These are phyloP conservation scores for Hylodesmum podocarpum DNA, from an alignment of 306 rosid genomes.

Conservation along the genomic window DNA sequence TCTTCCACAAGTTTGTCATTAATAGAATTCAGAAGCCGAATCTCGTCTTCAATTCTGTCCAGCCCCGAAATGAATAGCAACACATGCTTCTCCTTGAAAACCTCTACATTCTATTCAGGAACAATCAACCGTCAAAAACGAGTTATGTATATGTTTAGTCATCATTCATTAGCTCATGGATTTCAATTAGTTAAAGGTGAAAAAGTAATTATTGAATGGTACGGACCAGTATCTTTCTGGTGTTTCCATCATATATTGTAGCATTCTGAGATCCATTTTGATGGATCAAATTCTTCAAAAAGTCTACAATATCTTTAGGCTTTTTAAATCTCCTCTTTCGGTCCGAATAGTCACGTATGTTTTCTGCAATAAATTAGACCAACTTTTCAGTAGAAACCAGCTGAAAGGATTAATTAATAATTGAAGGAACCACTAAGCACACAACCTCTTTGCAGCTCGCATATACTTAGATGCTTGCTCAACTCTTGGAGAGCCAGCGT, in stretches of 20 bases:
- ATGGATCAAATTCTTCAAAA: slow-evolving; percentile 1
- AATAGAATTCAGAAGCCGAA: slow-evolving; percentile 1
- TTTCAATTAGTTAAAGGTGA: too few species aligned
- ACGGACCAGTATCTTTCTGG: not conserved
- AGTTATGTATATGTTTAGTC: too few species aligned
- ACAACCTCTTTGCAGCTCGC: slow-evolving; percentile 4
- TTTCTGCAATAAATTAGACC: slow-evolving; percentile 7
- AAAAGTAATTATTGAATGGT: not conserved
- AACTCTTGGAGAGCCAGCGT: not conserved
- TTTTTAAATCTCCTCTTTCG: not conserved
- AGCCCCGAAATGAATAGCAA: not conserved
- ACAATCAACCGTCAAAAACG: too few species aligned
- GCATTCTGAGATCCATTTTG: not conserved
- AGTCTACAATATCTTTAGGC: slow-evolving; percentile 21
- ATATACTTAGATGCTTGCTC: not conserved
- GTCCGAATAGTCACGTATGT: not conserved
- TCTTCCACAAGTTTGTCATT: not conserved
- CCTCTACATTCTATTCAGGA: slow-evolving; percentile 1
- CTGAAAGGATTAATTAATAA: not conserved
- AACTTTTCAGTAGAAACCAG: not conserved
- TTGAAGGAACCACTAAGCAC: not conserved
- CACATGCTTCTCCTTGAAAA: slow-evolving; percentile 4
- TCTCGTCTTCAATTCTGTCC: not conserved
- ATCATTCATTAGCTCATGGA: too few species aligned
- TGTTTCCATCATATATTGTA: slow-evolving; percentile 6